phyloP scores from a whole-genome alignment of 2,329 filamentous ascomycete genomes.

The Fonsecaea nubica region DNA sequence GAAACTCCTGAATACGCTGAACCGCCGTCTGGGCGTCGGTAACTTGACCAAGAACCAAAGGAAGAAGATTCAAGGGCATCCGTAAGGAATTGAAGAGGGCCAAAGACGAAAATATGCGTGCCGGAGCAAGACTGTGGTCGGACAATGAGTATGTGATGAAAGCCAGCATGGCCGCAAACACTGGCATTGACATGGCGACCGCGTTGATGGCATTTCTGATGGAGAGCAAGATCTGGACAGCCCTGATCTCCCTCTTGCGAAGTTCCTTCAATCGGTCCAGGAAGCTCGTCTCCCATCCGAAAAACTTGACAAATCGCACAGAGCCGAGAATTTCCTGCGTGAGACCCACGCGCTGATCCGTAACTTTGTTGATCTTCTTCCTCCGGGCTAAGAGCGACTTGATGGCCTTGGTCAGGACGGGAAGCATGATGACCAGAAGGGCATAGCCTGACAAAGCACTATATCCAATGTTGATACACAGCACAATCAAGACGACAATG shows the following conservation, averaged over 20 bases:
- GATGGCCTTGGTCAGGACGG: conserved; percentile 77
- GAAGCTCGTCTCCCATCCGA: conserved; percentile 93
- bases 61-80: conserved; percentile 86
- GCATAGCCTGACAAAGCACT: conserved; percentile 88
- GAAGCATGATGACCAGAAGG: conserved; percentile 78
- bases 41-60: conserved; percentile 84
- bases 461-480: conserved; percentile 87
- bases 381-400: conserved; percentile 76
- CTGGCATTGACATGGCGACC: conserved; percentile 80
- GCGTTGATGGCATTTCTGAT: conserved; percentile 87
- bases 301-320: conserved; percentile 94
- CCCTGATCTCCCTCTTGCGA: conserved; percentile 75
- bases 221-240: conserved; percentile 82
- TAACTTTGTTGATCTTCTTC: conserved; percentile 86
- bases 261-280: conserved; percentile 76
- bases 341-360: conserved; percentile 86
- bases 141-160: conserved; percentile 80
- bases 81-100: conserved; percentile 92
- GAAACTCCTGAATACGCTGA: conserved; percentile 83
- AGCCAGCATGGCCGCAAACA: conserved; percentile 92
- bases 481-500: conserved; percentile 76
- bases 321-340: conserved; percentile 92
- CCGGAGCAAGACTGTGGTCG: conserved; percentile 72
- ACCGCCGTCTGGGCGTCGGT: conserved; percentile 89
- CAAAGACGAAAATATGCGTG: conserved; percentile 84